Evolutionary conservation across 495 filamentous ascomycete species (phyloP).

Genomic region (Aspergillus indologenus): DNA sequence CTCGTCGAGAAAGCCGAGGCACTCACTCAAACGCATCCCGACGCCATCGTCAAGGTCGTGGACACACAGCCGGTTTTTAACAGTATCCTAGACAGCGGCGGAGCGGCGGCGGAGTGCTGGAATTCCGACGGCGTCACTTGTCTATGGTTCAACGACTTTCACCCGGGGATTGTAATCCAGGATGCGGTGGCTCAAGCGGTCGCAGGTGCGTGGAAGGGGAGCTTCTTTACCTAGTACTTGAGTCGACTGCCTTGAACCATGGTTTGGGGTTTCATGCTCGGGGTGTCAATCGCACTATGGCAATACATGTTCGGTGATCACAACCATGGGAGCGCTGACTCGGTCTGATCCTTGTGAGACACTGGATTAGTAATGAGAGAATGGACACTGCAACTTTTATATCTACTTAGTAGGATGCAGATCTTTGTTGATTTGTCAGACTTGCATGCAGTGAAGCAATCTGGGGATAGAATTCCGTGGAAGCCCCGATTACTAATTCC

Average conservation of each 20-base stretch:
- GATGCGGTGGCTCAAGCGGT: slow-evolving; percentile 13
- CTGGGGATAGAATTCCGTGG: not conserved
- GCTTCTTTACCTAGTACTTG: not conserved
- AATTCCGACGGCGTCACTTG: slow-evolving; percentile 11
- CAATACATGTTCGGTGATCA: no score
- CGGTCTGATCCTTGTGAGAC: no score
- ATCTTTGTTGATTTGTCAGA: no score
- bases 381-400: no score
- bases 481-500: not conserved
- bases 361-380: no score
- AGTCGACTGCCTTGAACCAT: no score
- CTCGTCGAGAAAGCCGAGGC: not conserved
- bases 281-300: no score
- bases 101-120: slow-evolving; percentile 8
- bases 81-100: slow-evolving; percentile 7
- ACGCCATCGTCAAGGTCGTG: slow-evolving; percentile 7
- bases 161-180: slow-evolving; percentile 12
- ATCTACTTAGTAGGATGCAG: no score
- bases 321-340: no score
- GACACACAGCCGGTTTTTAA: slow-evolving; percentile 14
- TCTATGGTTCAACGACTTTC: slow-evolving; percentile 17
- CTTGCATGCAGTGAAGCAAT: no score
- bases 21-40: not conserved
- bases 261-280: no score
- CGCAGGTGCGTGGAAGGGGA: slow-evolving; percentile 7